Conservation (phyloP, 2,329 filamentous ascomycete genomes). For the Ceratocystis colombiana region DNA sequence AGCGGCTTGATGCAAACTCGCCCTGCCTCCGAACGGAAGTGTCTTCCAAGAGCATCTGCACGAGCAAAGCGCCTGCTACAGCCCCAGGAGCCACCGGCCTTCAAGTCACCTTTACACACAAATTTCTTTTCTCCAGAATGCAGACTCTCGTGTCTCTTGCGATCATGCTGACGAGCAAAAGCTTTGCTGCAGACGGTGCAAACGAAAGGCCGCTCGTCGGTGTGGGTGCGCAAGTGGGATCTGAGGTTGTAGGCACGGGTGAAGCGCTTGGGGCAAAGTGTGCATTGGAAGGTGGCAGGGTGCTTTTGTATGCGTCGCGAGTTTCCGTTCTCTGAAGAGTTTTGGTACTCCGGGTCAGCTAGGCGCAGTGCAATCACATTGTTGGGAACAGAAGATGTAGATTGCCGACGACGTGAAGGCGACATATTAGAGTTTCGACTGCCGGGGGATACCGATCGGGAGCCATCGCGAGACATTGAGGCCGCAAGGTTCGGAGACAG, state of each 20-base stretch:
- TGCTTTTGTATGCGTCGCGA: constrained; percentile 91
- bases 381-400: constrained; percentile 52
- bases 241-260: constrained; percentile 93
- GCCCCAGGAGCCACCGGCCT: constrained; percentile 75
- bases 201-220: constrained; percentile 92
- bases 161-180: constrained; percentile 92
- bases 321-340: constrained; percentile 49
- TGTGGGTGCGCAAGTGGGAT: constrained; percentile 90
- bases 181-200: constrained; percentile 96
- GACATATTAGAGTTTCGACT: constrained; percentile 38
- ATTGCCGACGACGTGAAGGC: constrained; percentile 43
- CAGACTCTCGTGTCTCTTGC: constrained; percentile 90
- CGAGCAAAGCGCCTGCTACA: constrained; percentile 88
- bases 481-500: constrained; percentile 44
- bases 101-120: constrained; percentile 85
- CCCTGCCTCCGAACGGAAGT: constrained; percentile 92
- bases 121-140: constrained; percentile 99
- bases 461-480: constrained; percentile 40
- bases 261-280: constrained; percentile 85
- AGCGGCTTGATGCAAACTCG: constrained; percentile 96
- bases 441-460: constrained; percentile 51
- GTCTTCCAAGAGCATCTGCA: constrained; percentile 84
- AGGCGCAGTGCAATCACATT: constrained; percentile 74
- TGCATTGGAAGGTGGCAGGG: constrained; percentile 93
- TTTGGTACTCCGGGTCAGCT: constrained; percentile 76